Conservation (phyloP, 2,329 filamentous ascomycete species). For the Juglanconis sp. region DNA sequence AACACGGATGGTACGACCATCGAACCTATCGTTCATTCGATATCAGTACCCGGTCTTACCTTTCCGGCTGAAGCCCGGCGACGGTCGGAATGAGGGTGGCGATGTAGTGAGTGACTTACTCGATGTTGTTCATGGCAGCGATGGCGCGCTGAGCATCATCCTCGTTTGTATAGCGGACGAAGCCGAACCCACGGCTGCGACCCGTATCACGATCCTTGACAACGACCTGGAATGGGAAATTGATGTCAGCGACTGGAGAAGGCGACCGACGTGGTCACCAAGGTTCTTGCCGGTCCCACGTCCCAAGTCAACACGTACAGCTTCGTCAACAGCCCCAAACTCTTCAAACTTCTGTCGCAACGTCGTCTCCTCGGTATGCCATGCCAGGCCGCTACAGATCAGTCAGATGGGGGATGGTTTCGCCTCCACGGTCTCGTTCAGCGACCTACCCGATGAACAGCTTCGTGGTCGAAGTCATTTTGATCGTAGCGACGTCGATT, state of each 20-base stretch:
- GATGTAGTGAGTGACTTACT: slow-evolving; percentile 55
- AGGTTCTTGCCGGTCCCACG: not conserved
- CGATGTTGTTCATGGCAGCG: slow-evolving; percentile 77
- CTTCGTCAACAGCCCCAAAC: slow-evolving; percentile 89
- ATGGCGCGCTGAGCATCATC: slow-evolving; percentile 75
- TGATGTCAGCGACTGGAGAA: not conserved
- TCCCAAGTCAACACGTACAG: slow-evolving; percentile 61
- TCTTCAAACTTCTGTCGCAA: slow-evolving; percentile 89
- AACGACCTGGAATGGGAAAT: slow-evolving; percentile 65
- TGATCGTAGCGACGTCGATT: slow-evolving; percentile 29
- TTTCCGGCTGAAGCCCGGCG: not conserved
- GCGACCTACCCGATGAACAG: slow-evolving; percentile 83
- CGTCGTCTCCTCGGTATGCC: slow-evolving; percentile 91
- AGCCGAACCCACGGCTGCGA: slow-evolving; percentile 95
- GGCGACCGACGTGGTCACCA: not conserved
- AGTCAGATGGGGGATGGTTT: slow-evolving; percentile 20
- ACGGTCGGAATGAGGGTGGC: not conserved
- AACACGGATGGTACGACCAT: slow-evolving; percentile 90
- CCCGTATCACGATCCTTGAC: slow-evolving; percentile 97
- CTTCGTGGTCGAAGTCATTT: slow-evolving; percentile 69
- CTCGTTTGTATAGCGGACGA: slow-evolving; percentile 82
- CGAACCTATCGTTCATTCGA: slow-evolving; percentile 61
- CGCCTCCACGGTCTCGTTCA: not conserved
- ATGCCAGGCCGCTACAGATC: slow-evolving; percentile 77
- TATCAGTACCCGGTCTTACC: not conserved